Conservation (phyloP, 495 filamentous ascomycete species). For the Xylaria palmicola region DNA sequence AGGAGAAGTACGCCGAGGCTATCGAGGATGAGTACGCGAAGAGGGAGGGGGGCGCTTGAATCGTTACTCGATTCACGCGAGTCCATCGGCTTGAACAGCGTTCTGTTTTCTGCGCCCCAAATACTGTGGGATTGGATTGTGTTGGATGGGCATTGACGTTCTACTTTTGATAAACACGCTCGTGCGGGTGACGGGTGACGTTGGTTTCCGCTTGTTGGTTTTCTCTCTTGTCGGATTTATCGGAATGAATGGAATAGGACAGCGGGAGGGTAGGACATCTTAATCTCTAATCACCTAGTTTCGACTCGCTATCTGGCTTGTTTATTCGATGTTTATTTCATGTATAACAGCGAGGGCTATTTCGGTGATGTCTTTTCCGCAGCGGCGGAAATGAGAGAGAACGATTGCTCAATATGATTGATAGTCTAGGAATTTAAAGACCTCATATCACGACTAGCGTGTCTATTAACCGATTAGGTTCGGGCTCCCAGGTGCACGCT, state of each 20-base stretch:
- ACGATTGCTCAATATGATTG: too few relatives aligned
- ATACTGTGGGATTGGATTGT: background rate
- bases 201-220: too few relatives aligned
- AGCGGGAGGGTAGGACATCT: too few relatives aligned
- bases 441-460: background rate
- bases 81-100: background rate
- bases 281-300: too few relatives aligned
- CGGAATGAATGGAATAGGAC: constrained; percentile 1
- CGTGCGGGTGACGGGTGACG: background rate
- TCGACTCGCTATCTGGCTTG: background rate
- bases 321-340: background rate
- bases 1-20: constrained; percentile 49
- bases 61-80: background rate
- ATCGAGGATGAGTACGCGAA: constrained; percentile 53
- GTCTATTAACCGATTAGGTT: background rate
- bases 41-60: constrained; percentile 48
- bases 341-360: too few relatives aligned
- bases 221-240: background rate
- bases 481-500: background rate
- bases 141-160: background rate
- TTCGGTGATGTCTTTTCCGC: too few relatives aligned
- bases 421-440: background rate
- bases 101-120: background rate
- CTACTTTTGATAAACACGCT: background rate
- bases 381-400: too few relatives aligned